Base-by-base conservation (phyloP, 805 yeast genomes). In the Metschnikowia cerradonensis region DNA sequence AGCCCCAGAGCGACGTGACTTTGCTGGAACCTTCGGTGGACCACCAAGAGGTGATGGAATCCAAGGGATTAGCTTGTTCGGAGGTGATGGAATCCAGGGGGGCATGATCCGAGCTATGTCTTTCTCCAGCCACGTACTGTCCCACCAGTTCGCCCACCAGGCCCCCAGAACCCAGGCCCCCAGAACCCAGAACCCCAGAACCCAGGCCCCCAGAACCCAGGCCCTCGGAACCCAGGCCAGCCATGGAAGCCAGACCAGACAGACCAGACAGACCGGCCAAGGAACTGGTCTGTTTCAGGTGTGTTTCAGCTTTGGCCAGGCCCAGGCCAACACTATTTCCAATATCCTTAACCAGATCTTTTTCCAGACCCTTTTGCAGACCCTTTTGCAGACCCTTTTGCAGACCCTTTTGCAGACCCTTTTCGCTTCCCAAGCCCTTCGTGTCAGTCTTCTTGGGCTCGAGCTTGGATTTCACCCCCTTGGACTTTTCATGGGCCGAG, bases 1-100 rank as follows among this genome's bases (percentile, higher is more conserved):
- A 75, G 10, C 82, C 87, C 90, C 90, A 86, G 13, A 87, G 57
- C 6, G 83, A 82, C 4, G 79, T 75, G 2, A 85, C 89, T 26
- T 81, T 81, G 2, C 78, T 72, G 2, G 90, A 81, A 0, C 91
- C 91, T 41, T 82, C 82, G 1, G 75, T 74, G 2, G 81, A 78
- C 90, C 90, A 86, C 94, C 95, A 87, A 36, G 76, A 80, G 3
- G 90, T 75, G 45, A 86, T 68, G 1, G 88, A 77, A 0, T 83
- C 74, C 35, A 86, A 76, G 14, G 91, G 90, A 30, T 19, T 41
- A 4, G 20, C 11, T 17, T 22, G 38, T 1, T 26, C 30, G 0
- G 11, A 8, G 30, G 30, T 8, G 10, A 8, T 26, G 0, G 11
- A 26, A 26, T 26, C 30, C 30, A 26, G 30, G 11, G 30, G 30